Evolutionary conservation across 2,329 filamentous ascomycete species (phyloP), one percentile per base, ranked within the genome.

Genomic region (Blastomyces emzantsi): DNA sequence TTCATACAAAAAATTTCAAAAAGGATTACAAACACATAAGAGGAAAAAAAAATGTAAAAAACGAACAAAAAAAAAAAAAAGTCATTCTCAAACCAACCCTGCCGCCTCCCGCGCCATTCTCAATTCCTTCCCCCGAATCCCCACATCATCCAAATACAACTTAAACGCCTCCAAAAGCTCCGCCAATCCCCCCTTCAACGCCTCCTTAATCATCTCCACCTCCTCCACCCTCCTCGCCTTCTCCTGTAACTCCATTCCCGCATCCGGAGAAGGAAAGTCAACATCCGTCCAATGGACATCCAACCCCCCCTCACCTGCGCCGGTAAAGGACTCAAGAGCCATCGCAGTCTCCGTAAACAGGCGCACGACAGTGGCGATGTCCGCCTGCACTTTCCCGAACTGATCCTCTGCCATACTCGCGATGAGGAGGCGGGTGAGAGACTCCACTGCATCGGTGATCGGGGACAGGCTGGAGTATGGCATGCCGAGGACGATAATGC

Each of bases 361-460:
- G 57, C 88, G 84, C 60, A 97, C 85, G 63, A 96, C 87, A 59
- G 77, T 78, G 0, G 89, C 85, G 1, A 97, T 86, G 67, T 94
- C 90, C 54, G 86, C 82, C 68, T 95, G 88, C n/a, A 95, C 93
- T 69, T 90, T 89, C 17, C 93, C 93, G 71, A 87, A 94, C 57
- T 83, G 83, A 73, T 97, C 93, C 74, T 97, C 92, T 3, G 80
- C 79, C 62, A 97, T 77, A 74, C 89, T 93, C 66, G 84, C 83
- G 3, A 90, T 83, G 0, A 90, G 84, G 36, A 97, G 81, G 60
- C 83, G 81, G 15, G 85, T 85, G 49, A 94, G 77, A 0, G 88
- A 84, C 64, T 86, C 85, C n/a, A 87, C 81, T 1, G 90, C 88
- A 72, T 93, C 86, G 60, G 89, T 76, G 68, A 91, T 87, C 19